These are phyloP conservation scores for Przewalskia tangutica DNA, from an alignment of 257 asterid genomes.

Conservation along the genomic window DNA sequence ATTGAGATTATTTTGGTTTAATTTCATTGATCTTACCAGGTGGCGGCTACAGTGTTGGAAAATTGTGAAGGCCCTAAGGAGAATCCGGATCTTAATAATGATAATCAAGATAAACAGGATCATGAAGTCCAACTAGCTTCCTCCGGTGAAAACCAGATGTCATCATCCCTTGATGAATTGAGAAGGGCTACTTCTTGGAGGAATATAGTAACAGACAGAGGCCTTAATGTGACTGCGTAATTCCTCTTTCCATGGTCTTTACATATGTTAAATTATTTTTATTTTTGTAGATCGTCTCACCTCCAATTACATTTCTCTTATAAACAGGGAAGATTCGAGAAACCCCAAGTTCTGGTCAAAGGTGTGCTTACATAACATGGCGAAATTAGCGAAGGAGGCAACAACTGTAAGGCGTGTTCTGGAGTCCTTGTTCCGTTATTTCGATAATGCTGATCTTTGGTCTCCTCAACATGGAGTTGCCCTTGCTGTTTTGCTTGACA, in stretches of 20 bases:
- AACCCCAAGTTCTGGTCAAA: slow-evolving; percentile 60
- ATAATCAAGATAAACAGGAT: slow-evolving; percentile 24
- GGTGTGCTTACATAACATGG: slow-evolving; percentile 72
- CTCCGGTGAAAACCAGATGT: slow-evolving; percentile 25
- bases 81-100: slow-evolving; percentile 21
- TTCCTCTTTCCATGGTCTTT: slow-evolving; percentile 19
- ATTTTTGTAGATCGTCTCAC: slow-evolving; percentile 11
- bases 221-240: slow-evolving; percentile 38
- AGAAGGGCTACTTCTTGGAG: slow-evolving; percentile 57
- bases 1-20: slow-evolving; percentile 19
- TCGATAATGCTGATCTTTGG: slow-evolving; percentile 56
- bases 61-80: slow-evolving; percentile 36
- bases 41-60: slow-evolving; percentile 60
- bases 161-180: slow-evolving; percentile 31
- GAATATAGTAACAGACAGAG: slow-evolving; percentile 53
- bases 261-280: slow-evolving; percentile 1
- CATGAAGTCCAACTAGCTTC: slow-evolving; percentile 17
- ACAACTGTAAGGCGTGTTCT: slow-evolving; percentile 66
- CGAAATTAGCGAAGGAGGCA: slow-evolving; percentile 66
- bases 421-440: slow-evolving; percentile 63
- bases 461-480: slow-evolving; percentile 59
- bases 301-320: slow-evolving; percentile 17
- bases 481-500: slow-evolving; percentile 52
- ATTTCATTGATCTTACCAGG: slow-evolving; percentile 55
- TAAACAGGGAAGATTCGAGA: slow-evolving; percentile 55